phyloP scores from a whole-genome alignment of 192 early-diverging fungal genomes.

The Gonapodya prolifera region DNA sequence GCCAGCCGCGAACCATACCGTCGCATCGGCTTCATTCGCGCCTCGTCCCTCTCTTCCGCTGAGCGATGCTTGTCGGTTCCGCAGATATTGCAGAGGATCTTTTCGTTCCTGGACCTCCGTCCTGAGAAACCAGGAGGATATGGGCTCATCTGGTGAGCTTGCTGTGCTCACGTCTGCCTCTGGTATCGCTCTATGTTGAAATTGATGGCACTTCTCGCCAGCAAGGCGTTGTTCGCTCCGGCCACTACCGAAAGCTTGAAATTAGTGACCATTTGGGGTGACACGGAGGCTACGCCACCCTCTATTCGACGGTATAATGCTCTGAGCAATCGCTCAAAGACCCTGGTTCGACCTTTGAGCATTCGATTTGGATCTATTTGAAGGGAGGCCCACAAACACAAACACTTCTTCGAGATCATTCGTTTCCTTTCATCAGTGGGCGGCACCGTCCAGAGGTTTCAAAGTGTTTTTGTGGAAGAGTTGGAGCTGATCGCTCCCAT shows the following conservation, averaged over 20 bases:
- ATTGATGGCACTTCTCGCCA: neutral
- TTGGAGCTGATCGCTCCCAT: neutral
- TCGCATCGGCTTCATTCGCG: too few species aligned
- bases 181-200: too few species aligned
- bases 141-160: too few species aligned
- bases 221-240: neutral
- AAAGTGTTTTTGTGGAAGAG: neutral
- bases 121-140: too few species aligned
- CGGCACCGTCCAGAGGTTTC: neutral
- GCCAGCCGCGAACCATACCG: too few species aligned
- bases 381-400: neutral
- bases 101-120: too few species aligned
- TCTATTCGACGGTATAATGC: neutral
- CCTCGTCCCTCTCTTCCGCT: too few species aligned
- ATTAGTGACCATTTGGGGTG: too few species aligned
- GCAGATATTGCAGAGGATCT: too few species aligned
- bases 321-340: neutral
- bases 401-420: neutral
- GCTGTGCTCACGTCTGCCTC: too few species aligned
- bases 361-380: neutral
- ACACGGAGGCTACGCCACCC: neutral
- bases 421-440: neutral
- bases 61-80: too few species aligned
- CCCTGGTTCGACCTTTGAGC: neutral
- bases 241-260: neutral